Conservation (phyloP, 2,329 filamentous ascomycete species). For the Apiospora arundinis region DNA sequence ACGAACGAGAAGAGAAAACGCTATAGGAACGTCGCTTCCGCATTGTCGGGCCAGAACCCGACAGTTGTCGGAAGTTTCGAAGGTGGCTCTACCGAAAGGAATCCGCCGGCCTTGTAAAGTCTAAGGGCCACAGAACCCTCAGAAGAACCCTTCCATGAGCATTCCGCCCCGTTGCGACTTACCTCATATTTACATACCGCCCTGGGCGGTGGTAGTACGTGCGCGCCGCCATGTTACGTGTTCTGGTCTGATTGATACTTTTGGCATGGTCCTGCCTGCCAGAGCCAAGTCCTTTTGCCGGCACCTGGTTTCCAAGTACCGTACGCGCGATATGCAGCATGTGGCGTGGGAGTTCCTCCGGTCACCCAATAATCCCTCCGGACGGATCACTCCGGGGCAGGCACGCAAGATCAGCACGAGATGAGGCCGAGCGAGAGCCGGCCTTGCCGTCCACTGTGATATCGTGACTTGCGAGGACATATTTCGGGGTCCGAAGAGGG, state of each 20-base stretch:
- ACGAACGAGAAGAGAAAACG: neutral
- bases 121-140: slow-evolving; percentile 5
- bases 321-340: neutral
- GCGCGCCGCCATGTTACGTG: neutral
- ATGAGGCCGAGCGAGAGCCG: neutral
- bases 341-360: neutral
- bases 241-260: slow-evolving; percentile 12
- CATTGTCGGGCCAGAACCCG: slow-evolving; percentile 13
- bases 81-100: slow-evolving; percentile 3
- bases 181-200: neutral
- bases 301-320: neutral
- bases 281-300: neutral
- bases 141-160: neutral
- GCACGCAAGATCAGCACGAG: neutral
- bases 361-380: neutral
- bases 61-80: slow-evolving; percentile 8
- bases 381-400: neutral
- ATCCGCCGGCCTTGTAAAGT: neutral
- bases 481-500: neutral
- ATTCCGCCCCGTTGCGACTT: neutral
- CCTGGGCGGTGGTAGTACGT: neutral
- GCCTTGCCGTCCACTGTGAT: neutral
- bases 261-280: neutral
- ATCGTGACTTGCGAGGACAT: neutral
- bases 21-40: neutral